Evolutionary conservation across 2,329 filamentous ascomycete genomes (phyloP).

Genomic region (Ascochyta viciae-villosae): DNA sequence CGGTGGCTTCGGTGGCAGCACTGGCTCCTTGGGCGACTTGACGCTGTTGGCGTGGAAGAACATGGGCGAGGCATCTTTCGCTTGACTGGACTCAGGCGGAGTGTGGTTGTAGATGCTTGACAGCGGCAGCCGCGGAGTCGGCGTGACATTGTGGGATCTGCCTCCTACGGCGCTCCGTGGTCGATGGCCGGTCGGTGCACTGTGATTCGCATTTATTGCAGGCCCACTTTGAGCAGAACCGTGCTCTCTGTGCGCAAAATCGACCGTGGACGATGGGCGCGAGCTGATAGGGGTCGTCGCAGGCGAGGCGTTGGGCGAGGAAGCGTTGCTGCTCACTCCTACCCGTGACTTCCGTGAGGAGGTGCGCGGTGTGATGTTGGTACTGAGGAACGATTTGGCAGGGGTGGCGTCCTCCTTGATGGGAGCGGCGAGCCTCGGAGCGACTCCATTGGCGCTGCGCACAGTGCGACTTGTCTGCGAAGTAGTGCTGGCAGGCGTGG

Average conservation of each 20-base stretch:
- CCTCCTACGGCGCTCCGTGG: constrained; percentile 50
- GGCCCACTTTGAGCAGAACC: constrained; percentile 35
- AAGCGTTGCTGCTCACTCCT: constrained; percentile 68
- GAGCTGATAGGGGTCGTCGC: constrained; percentile 49
- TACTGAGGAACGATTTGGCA: constrained; percentile 64
- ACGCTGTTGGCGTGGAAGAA: constrained; percentile 94
- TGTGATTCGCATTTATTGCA: constrained; percentile 29
- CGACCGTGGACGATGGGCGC: constrained; percentile 44
- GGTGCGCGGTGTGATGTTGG: constrained; percentile 80
- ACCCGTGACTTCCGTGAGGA: constrained; percentile 72
- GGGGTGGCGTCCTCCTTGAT: constrained; percentile 62
- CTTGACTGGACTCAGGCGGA: constrained; percentile 35
- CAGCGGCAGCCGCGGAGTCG: constrained; percentile 34
- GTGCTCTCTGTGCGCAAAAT: constrained; percentile 39
- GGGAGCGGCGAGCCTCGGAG: constrained; percentile 44
- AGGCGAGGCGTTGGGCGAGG: constrained; percentile 70
- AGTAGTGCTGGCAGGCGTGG: constrained; percentile 29
- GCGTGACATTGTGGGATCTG: constrained; percentile 26
- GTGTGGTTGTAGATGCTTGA: constrained; percentile 34
- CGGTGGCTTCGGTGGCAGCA: constrained; percentile 31
- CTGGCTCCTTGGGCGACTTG: constrained; percentile 43
- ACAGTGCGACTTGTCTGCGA: constrained; percentile 37
- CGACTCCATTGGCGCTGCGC: constrained; percentile 36
- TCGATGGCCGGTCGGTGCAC: constrained; percentile 32
- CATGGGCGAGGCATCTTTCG: constrained; percentile 60